Evolutionary conservation across 176 grass and related monocot species (phyloP), one percentile per base, ranked within the genome.

Genomic region (Chrysopogon serrulatus): DNA sequence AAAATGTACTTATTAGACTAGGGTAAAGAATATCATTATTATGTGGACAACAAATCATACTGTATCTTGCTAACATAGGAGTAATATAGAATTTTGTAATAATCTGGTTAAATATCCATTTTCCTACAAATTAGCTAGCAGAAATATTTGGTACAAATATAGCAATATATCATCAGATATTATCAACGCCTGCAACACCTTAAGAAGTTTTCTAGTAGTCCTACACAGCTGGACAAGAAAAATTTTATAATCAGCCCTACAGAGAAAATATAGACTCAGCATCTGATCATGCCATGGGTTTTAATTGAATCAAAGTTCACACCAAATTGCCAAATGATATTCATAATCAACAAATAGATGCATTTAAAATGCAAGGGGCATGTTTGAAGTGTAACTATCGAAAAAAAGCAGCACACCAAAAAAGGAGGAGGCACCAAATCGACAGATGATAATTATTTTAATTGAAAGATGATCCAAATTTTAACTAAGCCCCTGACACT

Each of bases 191-290:
- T 71, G 79, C 4, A 59, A 71, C 91, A 93, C 95, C 95, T 88
- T 98, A 19, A 94, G 83, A 63, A 98, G 89, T 86, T 98, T 98
- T 84, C 92, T 92, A 48, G 41, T 84, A 56, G 87, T 86, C 61
- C 87, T 92, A 79, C 92, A 66, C 82, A 98, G 75, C 79, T 98
- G 90, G 66, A 94, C 60, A n/a, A 70, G 93, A 88, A 79, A 95
- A 98, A n/a, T n/a, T n/a, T n/a, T n/a, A 54, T 95, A 90, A 36
- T 93, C 83, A 47, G 73, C 11, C 95, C 95, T 98, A 84, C 8
- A 90, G 72, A 74, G 48, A 74, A 77, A 31, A 61, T 80, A 67
- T 41, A 53, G n/a, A 77, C 76, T 14, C 34, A 87, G 47, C 61
- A 73, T 79, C 42, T 54, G 35, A n/a, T n/a, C n/a, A n/a, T n/a